Evolutionary conservation across 345 rosid species (phyloP).

Genomic region (Eucalyptus polybractea): DNA sequence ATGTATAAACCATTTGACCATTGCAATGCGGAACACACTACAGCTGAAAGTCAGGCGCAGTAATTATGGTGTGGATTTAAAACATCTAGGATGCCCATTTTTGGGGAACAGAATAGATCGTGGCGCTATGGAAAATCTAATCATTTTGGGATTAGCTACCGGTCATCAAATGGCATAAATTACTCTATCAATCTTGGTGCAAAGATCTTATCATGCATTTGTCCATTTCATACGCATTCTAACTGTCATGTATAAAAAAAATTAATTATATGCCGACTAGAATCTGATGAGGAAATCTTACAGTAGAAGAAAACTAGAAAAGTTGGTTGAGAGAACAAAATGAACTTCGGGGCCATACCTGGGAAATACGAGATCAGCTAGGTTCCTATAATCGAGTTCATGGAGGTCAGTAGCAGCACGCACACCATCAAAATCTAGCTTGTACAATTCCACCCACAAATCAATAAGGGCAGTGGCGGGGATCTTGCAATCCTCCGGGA

Average conservation of each 20-base stretch:
- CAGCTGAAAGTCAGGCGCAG: neutral
- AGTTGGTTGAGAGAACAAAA: neutral
- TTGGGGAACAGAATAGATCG: neutral
- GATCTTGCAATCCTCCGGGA: conserved; percentile 44
- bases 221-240: neutral
- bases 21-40: neutral
- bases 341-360: conserved; percentile 10
- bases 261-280: neutral
- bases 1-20: neutral
- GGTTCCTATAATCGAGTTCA: conserved; percentile 25
- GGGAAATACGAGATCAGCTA: neutral
- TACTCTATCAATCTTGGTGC: neutral
- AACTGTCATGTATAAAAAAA: neutral
- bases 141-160: neutral
- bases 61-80: neutral
- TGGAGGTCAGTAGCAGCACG: conserved; percentile 13
- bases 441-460: conserved; percentile 34
- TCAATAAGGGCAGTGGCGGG: conserved; percentile 34
- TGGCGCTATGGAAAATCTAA: neutral
- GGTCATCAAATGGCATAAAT: neutral
- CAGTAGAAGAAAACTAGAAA: neutral
- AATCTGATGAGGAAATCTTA: neutral
- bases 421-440: conserved; percentile 4
- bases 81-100: neutral
- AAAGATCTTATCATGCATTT: neutral